phyloP scores from a whole-genome alignment of 2,329 filamentous ascomycete genomes.

The Aspergillus piperis region DNA sequence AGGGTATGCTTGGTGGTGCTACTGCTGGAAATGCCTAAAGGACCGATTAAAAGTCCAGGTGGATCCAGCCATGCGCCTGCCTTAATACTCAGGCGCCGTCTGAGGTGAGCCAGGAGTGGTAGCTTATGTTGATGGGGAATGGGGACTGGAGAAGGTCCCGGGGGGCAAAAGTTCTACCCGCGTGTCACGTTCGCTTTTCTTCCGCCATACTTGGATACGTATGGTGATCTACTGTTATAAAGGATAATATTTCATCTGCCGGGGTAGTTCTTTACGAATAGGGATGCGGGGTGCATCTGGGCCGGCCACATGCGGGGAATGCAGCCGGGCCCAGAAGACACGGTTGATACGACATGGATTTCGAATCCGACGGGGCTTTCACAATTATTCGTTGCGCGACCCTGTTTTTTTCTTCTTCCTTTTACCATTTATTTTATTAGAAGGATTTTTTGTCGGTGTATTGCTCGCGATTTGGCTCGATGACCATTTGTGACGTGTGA shows the following conservation, averaged over 20 bases:
- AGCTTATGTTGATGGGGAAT: neutral
- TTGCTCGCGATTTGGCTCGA: slow-evolving; percentile 23
- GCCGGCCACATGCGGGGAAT: slow-evolving; percentile 41
- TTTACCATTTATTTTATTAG: neutral
- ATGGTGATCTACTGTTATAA: slow-evolving; percentile 13
- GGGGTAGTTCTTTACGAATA: slow-evolving; percentile 10
- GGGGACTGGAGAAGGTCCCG: slow-evolving; percentile 1
- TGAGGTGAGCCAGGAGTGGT: neutral
- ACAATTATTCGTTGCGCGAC: slow-evolving; percentile 4
- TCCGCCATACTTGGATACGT: slow-evolving; percentile 6
- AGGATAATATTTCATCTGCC: slow-evolving; percentile 20
- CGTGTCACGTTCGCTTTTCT: neutral
- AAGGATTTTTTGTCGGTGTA: slow-evolving; percentile 12
- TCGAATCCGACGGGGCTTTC: slow-evolving; percentile 9
- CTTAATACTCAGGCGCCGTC: neutral
- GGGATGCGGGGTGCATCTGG: slow-evolving; percentile 16
- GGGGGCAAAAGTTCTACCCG: slow-evolving; percentile 1
- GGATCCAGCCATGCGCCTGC: neutral
- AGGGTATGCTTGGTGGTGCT: slow-evolving; percentile 39
- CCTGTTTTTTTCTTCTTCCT: slow-evolving; percentile 14
- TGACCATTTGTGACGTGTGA: slow-evolving; percentile 26
- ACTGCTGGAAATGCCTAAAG: slow-evolving; percentile 36
- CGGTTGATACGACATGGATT: slow-evolving; percentile 17
- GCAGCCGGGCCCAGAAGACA: slow-evolving; percentile 28
- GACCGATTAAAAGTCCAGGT: neutral